Evolutionary conservation across 495 filamentous ascomycete species (phyloP), one percentile per base, ranked within the genome.

Genomic region (Jackrogersella minutella): DNA sequence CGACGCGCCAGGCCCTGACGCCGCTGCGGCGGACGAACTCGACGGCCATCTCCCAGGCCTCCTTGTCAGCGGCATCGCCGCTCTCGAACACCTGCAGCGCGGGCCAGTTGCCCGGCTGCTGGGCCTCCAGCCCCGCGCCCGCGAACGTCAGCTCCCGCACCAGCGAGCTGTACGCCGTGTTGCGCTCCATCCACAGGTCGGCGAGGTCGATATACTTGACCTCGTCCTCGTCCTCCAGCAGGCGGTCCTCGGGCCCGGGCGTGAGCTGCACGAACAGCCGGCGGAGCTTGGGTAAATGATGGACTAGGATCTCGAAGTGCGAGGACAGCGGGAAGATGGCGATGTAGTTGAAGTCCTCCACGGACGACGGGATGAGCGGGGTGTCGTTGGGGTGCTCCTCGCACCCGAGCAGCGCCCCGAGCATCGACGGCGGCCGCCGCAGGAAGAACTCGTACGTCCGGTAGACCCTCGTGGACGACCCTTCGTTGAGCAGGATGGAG

Each of bases 151-250:
- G 68, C 43, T 78, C 68, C 24, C 72, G 71, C 71, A 82, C 71
- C 4, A 82, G 46, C 13, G 72, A 37, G 14, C 71, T 67, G 71
- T 83, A 82, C 28, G 76, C 76, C 30, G 62, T 76, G 62, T 79
- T 79, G 26, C 78, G 74, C 66, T 81, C 79, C 73, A 80, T 74
- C 81, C 81, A 81, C 11, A 82, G 72, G 54, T 82, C 79, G 8
- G 69, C 55, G 13, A 69, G 58, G 22, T 80, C 69, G 39, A 79
- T 60, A 26, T 76, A 60, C 16, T 49, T 64, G 76, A 82, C 80
- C 62, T 79, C 78, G 0, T 66, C 50, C 2, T 58, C 46, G 43
- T 77, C 55, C 30, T 73, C 41, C 11, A 82, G 67, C 24, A 81
- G 78, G 39, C 72, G 68, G 61, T 69, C 72, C 14, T n/a, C 59